Conservation (phyloP, 2,329 filamentous ascomycete species). For the Aspergillus costaricaensis region DNA sequence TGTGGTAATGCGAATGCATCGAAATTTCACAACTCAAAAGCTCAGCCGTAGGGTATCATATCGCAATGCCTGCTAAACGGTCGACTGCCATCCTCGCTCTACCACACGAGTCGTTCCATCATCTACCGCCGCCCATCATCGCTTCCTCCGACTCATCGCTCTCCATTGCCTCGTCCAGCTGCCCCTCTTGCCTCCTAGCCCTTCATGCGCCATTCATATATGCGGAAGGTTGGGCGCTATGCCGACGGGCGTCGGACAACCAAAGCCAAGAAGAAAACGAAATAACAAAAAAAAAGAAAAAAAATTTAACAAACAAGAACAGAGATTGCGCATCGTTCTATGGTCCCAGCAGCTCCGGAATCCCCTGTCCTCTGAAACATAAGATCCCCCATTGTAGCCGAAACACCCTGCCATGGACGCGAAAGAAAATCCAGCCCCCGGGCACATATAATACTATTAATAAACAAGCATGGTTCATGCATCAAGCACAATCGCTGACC, state of each 20-base stretch:
- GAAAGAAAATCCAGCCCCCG: slow-evolving; percentile 17
- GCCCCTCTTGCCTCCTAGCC: background rate
- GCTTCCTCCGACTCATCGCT: background rate
- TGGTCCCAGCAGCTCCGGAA: slow-evolving; percentile 15
- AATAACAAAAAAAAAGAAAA: background rate
- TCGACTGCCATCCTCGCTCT: slow-evolving; percentile 35
- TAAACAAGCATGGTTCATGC: slow-evolving; percentile 22
- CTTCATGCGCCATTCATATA: slow-evolving; percentile 5
- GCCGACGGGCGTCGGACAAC: slow-evolving; percentile 8
- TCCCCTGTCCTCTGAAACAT: slow-evolving; percentile 19
- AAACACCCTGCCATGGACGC: slow-evolving; percentile 23
- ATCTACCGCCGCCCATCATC: slow-evolving; percentile 4
- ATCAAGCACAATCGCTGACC: slow-evolving; percentile 23
- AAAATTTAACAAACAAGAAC: background rate
- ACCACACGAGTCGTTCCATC: slow-evolving; percentile 15
- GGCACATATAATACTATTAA: slow-evolving; percentile 17
- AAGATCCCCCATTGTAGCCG: slow-evolving; percentile 20
- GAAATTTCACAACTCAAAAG: slow-evolving; percentile 30
- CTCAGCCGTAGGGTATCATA: slow-evolving; percentile 47
- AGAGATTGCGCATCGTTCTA: slow-evolving; percentile 18
- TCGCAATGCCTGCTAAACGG: slow-evolving; percentile 46
- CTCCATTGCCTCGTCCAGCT: background rate
- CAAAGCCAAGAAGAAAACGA: slow-evolving; percentile 6
- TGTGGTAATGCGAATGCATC: background rate
- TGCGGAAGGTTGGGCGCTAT: slow-evolving; percentile 4